Evolutionary conservation across 371 early-diverging fungal species (phyloP).

Genomic region (Mucor plumbeus): DNA sequence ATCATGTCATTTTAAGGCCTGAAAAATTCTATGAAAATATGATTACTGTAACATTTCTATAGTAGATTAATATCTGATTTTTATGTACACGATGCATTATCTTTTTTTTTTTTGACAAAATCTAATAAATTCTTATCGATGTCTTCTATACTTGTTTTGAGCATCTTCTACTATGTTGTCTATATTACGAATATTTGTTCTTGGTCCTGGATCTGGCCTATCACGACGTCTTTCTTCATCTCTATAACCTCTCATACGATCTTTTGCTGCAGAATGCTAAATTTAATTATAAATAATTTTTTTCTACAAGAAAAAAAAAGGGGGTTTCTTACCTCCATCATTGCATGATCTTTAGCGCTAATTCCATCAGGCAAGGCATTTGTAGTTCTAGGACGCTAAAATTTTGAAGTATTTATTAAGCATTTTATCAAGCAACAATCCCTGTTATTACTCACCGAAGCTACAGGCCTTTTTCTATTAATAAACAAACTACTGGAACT

Average conservation of each 20-base stretch:
- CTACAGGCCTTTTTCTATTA: conserved; percentile 6
- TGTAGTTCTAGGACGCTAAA: conserved; percentile 16
- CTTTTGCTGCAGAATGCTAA: conserved; percentile 28
- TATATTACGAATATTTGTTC: conserved; percentile 1
- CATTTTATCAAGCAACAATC: neutral
- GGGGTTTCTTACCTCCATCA: conserved; percentile 21
- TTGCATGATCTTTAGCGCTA: conserved; percentile 24
- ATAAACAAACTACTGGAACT: conserved; percentile 29
- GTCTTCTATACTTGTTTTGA: conserved; percentile 3
- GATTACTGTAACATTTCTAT: neutral
- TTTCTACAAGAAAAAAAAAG: neutral
- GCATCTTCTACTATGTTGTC: conserved; percentile 20
- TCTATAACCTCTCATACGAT: conserved; percentile 14
- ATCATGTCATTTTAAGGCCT: too few species aligned
- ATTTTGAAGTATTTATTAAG: neutral
- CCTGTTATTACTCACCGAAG: conserved; percentile 14
- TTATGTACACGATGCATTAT: neutral
- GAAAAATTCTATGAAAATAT: too few species aligned
- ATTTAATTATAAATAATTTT: neutral
- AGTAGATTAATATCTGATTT: too few species aligned
- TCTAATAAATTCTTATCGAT: neutral
- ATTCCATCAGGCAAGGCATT: conserved; percentile 13
- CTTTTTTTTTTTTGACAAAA: neutral
- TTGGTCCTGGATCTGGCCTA: neutral
- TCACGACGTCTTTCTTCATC: conserved; percentile 17